Evolutionary conservation across 2,329 filamentous ascomycete genomes (phyloP).

Genomic region (Raffaelea albimanens): DNA sequence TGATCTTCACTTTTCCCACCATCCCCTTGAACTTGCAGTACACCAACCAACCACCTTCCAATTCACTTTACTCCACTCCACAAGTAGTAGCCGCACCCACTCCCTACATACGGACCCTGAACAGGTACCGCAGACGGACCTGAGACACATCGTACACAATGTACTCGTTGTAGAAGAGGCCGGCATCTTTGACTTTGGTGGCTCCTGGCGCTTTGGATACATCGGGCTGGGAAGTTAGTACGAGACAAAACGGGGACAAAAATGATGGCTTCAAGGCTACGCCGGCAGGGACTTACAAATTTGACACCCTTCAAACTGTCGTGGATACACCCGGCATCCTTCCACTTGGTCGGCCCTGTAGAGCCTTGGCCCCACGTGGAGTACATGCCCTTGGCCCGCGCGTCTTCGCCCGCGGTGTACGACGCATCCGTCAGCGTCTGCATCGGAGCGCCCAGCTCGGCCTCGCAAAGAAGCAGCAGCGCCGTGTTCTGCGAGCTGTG

Average conservation of each 20-base stretch:
- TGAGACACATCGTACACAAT: conserved; percentile 63
- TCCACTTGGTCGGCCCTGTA: conserved; percentile 60
- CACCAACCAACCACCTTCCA: too few species aligned
- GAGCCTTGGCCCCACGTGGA: conserved; percentile 63
- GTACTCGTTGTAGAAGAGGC: conserved; percentile 62
- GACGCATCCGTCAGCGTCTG: conserved; percentile 48
- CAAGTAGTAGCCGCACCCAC: too few species aligned
- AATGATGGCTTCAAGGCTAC: neutral
- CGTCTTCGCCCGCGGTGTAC: conserved; percentile 55
- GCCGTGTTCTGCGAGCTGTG: conserved; percentile 57
- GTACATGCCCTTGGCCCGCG: conserved; percentile 47
- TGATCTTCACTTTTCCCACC: too few species aligned
- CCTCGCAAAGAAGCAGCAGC: conserved; percentile 74
- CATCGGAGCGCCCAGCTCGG: conserved; percentile 69
- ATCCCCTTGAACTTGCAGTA: too few species aligned
- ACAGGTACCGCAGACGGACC: conserved; percentile 59
- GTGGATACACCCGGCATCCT: conserved; percentile 62
- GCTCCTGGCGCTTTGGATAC: conserved; percentile 28
- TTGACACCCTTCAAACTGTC: conserved; percentile 54
- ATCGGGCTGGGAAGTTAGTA: conserved; percentile 23
- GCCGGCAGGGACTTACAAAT: conserved; percentile 50
- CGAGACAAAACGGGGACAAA: neutral
- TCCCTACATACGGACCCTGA: conserved; percentile 46
- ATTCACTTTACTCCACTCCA: too few species aligned
- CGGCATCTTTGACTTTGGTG: conserved; percentile 35